These are phyloP conservation scores for Apiospora aurea DNA, from an alignment of 2,329 filamentous ascomycete species.

Conservation along the genomic window DNA sequence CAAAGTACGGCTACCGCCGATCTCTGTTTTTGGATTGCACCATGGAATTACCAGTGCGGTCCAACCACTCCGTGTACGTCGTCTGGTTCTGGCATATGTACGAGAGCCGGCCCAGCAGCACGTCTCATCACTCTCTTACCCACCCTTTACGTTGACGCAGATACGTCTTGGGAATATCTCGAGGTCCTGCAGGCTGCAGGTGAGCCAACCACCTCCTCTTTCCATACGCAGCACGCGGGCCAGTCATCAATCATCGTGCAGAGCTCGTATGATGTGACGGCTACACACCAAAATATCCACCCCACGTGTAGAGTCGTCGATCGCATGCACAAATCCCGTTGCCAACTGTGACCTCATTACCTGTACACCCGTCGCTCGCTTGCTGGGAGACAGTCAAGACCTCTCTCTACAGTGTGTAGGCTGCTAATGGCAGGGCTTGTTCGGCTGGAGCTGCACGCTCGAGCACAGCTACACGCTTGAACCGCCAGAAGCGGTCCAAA, in stretches of 20 bases:
- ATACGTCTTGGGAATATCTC: slow-evolving; percentile 1
- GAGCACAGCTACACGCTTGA: neutral
- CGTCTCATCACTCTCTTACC: slow-evolving; percentile 2
- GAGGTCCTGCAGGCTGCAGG: slow-evolving; percentile 11
- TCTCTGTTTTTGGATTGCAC: slow-evolving; percentile 19
- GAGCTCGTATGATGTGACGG: slow-evolving; percentile 20
- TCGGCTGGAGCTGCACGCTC: slow-evolving; percentile 4
- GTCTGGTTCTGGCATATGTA: slow-evolving; percentile 21
- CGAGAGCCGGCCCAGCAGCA: slow-evolving; percentile 15
- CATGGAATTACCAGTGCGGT: slow-evolving; percentile 6
- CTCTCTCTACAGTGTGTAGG: neutral
- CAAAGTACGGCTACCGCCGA: slow-evolving; percentile 23
- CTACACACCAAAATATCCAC: slow-evolving; percentile 11
- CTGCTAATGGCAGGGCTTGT: neutral
- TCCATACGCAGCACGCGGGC: slow-evolving; percentile 11
- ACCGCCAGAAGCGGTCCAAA: neutral
- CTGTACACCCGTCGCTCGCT: slow-evolving; percentile 9
- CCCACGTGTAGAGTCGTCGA: slow-evolving; percentile 15
- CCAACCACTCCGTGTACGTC: slow-evolving; percentile 12
- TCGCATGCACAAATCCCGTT: slow-evolving; percentile 17
- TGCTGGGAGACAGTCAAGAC: neutral
- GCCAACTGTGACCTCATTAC: slow-evolving; percentile 14
- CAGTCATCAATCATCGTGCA: slow-evolving; percentile 5
- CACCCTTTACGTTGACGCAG: slow-evolving; percentile 8
- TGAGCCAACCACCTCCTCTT: slow-evolving; percentile 11